These are phyloP conservation scores for Elaeagnus macrophylla DNA, from an alignment of 306 rosid species.

Conservation along the genomic window DNA sequence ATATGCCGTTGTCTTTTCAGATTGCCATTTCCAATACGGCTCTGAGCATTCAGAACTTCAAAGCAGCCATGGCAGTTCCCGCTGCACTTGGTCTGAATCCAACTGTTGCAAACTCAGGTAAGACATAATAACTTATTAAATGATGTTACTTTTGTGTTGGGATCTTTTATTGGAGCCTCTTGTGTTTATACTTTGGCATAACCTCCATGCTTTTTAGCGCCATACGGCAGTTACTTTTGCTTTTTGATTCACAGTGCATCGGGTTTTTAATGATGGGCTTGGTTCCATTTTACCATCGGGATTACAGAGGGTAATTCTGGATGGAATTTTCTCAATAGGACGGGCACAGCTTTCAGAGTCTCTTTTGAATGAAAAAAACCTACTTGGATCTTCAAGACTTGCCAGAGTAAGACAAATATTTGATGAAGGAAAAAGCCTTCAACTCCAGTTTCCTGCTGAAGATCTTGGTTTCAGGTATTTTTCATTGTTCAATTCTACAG, in stretches of 20 bases:
- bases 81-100: slow-evolving; percentile 90
- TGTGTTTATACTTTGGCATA: slow-evolving; percentile 6
- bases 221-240: slow-evolving; percentile 4
- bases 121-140: slow-evolving; percentile 9
- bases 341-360: slow-evolving; percentile 69
- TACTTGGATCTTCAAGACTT: slow-evolving; percentile 71
- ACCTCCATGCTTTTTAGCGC: slow-evolving; percentile 10
- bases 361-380: slow-evolving; percentile 65
- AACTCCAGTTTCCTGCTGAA: slow-evolving; percentile 96
- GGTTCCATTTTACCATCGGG: slow-evolving; percentile 69
- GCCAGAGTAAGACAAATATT: slow-evolving; percentile 65
- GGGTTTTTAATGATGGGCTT: slow-evolving; percentile 38
- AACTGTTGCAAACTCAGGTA: slow-evolving; percentile 80
- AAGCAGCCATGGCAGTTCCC: slow-evolving; percentile 95
- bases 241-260: slow-evolving; percentile 58
- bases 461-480: slow-evolving; percentile 88
- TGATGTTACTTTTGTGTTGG: slow-evolving; percentile 11
- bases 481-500: slow-evolving; percentile 11
- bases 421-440: slow-evolving; percentile 95
- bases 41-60: slow-evolving; percentile 74
- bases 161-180: background rate
- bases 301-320: slow-evolving; percentile 64
- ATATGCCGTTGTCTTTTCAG: slow-evolving; percentile 27
- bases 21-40: slow-evolving; percentile 67
- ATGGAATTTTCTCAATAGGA: slow-evolving; percentile 74